Evolutionary conservation across 176 grass and related monocot genomes (phyloP), one percentile per base, ranked within the genome.

Genomic region (Oryza australiensis): DNA sequence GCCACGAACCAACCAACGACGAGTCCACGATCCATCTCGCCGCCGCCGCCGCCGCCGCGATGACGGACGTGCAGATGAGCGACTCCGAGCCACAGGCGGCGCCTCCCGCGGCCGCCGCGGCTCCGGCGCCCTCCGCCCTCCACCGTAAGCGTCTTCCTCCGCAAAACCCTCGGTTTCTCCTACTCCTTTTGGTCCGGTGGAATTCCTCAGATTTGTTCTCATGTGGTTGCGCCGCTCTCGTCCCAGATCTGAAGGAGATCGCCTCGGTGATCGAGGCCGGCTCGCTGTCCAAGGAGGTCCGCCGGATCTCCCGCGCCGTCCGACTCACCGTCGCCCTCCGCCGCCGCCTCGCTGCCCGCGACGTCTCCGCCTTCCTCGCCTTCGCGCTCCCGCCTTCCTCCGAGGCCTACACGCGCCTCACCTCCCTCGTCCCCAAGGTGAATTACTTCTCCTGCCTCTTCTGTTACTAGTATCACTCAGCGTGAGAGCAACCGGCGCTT

Each of bases 191-290:
- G n/a, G n/a, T n/a, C n/a, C n/a, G 3, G 42, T 41, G 29, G 13
- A 55, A 46, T 81, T 28, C 46, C 48, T 7, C 15, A 27, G 78
- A 76, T 87, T 82, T n/a, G 79, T 1, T 13, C 22, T 37, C 8
- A 0, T 74, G 22, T 14, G 29, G 15, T 5, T 1, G 6, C 38
- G 24, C 76, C n/a, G 20, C 16, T 60, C 1, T 7, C 53, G 18
- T 29, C 18, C 30, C 80, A 96, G 94, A 93, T 96, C 88, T 96
- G 76, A 96, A 85, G 88, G 94, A 96, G 83, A 91, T 96, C 64
- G 90, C 88, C 5, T 78, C 83, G 9, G 51, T 97, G 30, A 89
- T 97, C 64, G 94, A 97, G 76, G 69, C 88, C 0, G 94, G 94
- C 1, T 87, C 90, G 2, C 83, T 93, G 38, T 78, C 86, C 76